Conservation (phyloP, 2,329 filamentous ascomycete species). For the Ophiostoma pallidulum region DNA sequence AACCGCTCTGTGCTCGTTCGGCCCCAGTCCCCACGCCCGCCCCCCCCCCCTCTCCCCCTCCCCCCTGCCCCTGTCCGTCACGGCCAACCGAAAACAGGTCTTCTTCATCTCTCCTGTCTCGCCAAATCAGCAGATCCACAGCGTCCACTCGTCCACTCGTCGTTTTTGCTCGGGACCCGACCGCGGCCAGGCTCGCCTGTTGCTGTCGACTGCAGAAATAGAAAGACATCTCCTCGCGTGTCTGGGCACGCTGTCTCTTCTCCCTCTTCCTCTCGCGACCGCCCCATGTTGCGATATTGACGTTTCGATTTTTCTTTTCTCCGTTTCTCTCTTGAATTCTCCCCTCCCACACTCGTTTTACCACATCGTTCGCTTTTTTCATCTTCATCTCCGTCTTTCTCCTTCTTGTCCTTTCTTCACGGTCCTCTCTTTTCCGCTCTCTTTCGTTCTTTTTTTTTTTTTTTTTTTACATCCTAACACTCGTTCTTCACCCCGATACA, state of each 20-base stretch:
- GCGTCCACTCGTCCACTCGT: neutral
- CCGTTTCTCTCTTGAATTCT: neutral
- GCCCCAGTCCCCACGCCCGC: neutral
- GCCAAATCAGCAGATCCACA: slow-evolving; percentile 9
- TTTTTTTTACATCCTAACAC: neutral
- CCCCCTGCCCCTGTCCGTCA: no score
- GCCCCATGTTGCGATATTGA: neutral
- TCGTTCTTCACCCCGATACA: neutral
- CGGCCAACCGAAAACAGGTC: no score
- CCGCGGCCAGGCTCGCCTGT: no score
- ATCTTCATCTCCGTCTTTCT: neutral
- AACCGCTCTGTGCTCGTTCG: no score
- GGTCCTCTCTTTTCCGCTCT: no score
- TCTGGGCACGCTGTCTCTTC: neutral
- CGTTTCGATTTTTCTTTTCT: neutral
- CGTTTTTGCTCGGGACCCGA: neutral
- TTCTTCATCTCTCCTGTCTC: slow-evolving; percentile 11
- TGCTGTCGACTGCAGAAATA: no score
- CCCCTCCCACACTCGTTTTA: neutral
- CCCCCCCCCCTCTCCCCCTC: slow-evolving; percentile 1
- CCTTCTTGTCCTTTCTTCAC: neutral
- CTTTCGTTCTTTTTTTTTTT: neutral
- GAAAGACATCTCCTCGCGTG: neutral
- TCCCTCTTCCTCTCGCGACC: neutral
- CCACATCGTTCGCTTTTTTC: neutral